phyloP scores from a whole-genome alignment of 805 yeast species.

The Starmera dryadoides region DNA sequence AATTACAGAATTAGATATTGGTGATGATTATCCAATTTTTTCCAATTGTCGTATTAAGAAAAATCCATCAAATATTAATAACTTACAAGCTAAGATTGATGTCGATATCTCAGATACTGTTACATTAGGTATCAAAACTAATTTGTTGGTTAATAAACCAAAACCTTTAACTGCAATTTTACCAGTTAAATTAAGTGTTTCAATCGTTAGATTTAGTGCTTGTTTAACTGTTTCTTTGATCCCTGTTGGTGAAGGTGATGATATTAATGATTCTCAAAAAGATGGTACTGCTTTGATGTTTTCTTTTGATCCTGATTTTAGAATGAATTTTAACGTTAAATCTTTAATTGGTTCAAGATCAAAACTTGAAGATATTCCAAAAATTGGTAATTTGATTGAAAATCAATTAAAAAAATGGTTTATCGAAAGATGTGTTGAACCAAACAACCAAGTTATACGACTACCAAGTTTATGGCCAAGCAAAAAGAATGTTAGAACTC shows the following conservation, averaged over 20 bases:
- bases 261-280: constrained; percentile 13
- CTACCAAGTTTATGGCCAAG: constrained; percentile 88
- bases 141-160: constrained; percentile 73
- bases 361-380: constrained; percentile 87
- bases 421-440: constrained; percentile 88
- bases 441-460: constrained; percentile 78
- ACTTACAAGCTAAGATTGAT: constrained; percentile 80
- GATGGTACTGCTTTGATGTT: constrained; percentile 72
- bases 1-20: constrained; percentile 84
- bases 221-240: constrained; percentile 65
- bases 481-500: constrained; percentile 46
- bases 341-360: constrained; percentile 91
- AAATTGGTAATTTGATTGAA: constrained; percentile 79
- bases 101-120: constrained; percentile 84
- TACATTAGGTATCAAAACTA: constrained; percentile 80
- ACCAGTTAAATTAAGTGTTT: constrained; percentile 79
- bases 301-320: constrained; percentile 86
- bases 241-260: constrained; percentile 16
- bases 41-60: constrained; percentile 82
- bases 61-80: constrained; percentile 38
- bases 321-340: constrained; percentile 81
- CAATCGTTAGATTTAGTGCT: constrained; percentile 87
- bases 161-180: constrained; percentile 77
- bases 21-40: constrained; percentile 92
- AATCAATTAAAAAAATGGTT: constrained; percentile 81